A percentile compares a stretch with the other conserved stretches of the same genome.
phyloP scores from a whole-genome alignment of 176 grass and related monocot species.

The Guadua angustifolia region DNA sequence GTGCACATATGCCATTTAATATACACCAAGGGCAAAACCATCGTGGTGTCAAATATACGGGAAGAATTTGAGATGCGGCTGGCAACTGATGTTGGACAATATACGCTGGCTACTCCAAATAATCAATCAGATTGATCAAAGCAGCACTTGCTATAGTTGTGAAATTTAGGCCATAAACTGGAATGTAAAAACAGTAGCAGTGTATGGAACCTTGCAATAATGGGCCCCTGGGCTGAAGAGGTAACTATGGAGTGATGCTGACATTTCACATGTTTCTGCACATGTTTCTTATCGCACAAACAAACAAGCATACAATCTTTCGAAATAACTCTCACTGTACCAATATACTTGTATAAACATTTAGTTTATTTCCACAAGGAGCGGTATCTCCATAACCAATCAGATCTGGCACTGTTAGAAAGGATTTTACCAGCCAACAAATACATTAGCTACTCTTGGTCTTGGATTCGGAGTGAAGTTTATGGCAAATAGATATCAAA shows the following conservation, averaged over 20 bases:
- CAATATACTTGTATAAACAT: background rate
- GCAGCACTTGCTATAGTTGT: no score
- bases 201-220: no score
- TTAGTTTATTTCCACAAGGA: background rate
- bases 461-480: background rate
- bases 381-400: background rate
- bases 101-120: no score
- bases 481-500: background rate
- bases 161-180: no score
- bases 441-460: background rate
- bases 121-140: no score
- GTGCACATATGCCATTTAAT: background rate
- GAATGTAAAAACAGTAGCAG: no score
- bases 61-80: constrained; percentile 60
- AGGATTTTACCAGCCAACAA: background rate
- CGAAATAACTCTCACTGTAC: background rate
- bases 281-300: background rate
- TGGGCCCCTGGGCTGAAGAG: no score
- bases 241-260: no score
- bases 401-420: background rate
- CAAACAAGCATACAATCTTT: background rate
- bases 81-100: constrained; percentile 48
- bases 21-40: constrained; percentile 40
- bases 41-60: constrained; percentile 46
- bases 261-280: no score